Conservation (phyloP, 2,329 filamentous ascomycete species). For the Nemania bipapillata region DNA sequence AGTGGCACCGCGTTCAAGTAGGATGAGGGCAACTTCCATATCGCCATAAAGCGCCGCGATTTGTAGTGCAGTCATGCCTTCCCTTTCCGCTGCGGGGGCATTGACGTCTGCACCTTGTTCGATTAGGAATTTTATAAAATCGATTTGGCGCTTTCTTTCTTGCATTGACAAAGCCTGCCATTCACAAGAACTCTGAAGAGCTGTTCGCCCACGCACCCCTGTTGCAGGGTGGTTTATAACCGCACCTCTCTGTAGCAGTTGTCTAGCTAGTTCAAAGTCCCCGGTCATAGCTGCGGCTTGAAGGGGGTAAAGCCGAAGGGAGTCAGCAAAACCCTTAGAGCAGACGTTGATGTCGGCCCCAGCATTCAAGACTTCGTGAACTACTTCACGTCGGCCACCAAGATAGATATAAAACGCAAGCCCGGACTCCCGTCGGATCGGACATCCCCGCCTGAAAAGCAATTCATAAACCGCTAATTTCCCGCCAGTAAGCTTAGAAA, state of each 20-base stretch:
- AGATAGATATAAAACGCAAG: not conserved
- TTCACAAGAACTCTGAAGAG: conserved; percentile 6
- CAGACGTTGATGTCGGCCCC: conserved; percentile 15
- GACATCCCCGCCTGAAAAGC: conserved; percentile 6
- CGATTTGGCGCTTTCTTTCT: not conserved
- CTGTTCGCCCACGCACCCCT: not conserved
- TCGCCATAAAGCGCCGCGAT: not conserved
- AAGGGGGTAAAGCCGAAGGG: not conserved
- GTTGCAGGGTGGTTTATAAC: conserved; percentile 5
- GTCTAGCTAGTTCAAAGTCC: not conserved
- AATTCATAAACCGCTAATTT: not conserved
- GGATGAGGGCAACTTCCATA: conserved; percentile 2
- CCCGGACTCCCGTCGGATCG: not conserved
- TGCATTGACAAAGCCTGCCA: not conserved
- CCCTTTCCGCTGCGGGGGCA: not conserved
- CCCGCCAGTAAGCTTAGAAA: not conserved
- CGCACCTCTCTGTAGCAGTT: not conserved
- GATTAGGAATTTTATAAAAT: not conserved
- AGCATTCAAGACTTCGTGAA: conserved; percentile 1
- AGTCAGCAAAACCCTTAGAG: not conserved
- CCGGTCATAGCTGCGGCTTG: not conserved
- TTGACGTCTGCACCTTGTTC: conserved; percentile 11
- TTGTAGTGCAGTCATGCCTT: conserved; percentile 13
- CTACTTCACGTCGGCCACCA: not conserved
- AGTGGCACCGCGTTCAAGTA: conserved; percentile 6